phyloP scores from a whole-genome alignment of 345 rosid genomes.

The Ailanthus altissimus region DNA sequence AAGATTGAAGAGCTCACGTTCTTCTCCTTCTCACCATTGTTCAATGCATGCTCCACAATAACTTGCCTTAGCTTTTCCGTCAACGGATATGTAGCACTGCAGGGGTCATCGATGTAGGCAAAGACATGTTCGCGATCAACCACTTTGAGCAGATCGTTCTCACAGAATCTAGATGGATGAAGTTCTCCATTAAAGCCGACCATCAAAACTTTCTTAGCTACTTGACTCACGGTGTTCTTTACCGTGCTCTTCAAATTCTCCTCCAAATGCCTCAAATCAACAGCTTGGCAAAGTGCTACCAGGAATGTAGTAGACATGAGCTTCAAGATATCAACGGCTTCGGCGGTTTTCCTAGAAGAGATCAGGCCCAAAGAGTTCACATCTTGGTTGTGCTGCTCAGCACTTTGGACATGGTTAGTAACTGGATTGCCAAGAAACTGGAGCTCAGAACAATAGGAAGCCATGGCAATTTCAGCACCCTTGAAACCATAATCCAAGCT shows the following conservation, averaged over 20 bases:
- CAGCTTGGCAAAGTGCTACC: conserved; percentile 61
- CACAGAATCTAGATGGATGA: conserved; percentile 74
- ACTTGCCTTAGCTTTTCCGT: conserved; percentile 78
- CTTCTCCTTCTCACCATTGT: conserved; percentile 59
- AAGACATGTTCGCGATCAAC: conserved; percentile 68
- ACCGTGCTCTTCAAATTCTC: conserved; percentile 52
- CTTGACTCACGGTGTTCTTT: conserved; percentile 51
- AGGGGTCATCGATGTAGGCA: conserved; percentile 70
- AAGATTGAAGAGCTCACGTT: conserved; percentile 50
- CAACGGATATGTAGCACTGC: conserved; percentile 68
- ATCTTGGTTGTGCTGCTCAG: conserved; percentile 62
- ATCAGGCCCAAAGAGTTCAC: conserved; percentile 60
- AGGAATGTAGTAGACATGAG: conserved; percentile 59
- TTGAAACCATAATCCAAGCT: conserved; percentile 78
- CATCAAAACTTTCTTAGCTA: conserved; percentile 49
- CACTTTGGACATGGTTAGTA: conserved; percentile 58
- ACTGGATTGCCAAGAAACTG: conserved; percentile 58
- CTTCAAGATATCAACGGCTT: conserved; percentile 53
- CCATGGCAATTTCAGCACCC: conserved; percentile 82
- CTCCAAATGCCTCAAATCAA: conserved; percentile 65
- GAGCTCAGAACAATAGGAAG: conserved; percentile 58
- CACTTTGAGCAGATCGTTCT: conserved; percentile 59
- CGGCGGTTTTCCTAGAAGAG: conserved; percentile 62
- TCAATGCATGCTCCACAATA: conserved; percentile 66
- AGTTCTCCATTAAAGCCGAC: conserved; percentile 62